phyloP scores from a whole-genome alignment of 2,329 filamentous ascomycete species.

The Cladosporium sp. region DNA sequence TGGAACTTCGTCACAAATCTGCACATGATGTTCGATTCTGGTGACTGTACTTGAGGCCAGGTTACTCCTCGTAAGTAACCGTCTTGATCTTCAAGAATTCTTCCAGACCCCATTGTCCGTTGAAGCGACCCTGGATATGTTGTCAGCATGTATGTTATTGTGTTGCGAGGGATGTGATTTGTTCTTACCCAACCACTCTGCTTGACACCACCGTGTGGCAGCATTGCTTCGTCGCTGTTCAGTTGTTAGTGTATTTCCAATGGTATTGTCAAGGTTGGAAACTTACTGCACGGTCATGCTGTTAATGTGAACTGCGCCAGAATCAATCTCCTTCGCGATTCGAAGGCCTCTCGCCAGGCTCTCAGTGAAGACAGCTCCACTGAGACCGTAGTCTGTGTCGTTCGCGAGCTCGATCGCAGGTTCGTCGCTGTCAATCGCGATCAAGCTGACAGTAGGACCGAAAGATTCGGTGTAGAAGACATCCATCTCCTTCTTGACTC shows the following conservation, averaged over 20 bases:
- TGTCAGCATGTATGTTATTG: not conserved
- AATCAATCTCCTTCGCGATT: conserved; percentile 53
- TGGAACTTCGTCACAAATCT: not conserved
- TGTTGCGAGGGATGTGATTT: not conserved
- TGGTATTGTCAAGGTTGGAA: not conserved
- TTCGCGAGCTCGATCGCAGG: conserved; percentile 75
- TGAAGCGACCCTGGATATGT: conserved; percentile 42
- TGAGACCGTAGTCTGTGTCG: conserved; percentile 77
- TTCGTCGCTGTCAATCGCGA: conserved; percentile 66
- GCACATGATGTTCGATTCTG: not conserved
- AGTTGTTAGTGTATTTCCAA: not conserved
- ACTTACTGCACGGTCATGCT: conserved; percentile 49
- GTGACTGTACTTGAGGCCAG: not conserved
- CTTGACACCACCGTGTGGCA: conserved; percentile 54
- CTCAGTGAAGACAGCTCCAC: conserved; percentile 69
- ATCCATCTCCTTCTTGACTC: conserved; percentile 70
- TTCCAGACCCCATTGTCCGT: conserved; percentile 46
- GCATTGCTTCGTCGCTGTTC: conserved; percentile 43
- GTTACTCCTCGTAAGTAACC: conserved; percentile 32
- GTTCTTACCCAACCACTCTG: conserved; percentile 45
- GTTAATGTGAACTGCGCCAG: conserved; percentile 60
- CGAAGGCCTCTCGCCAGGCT: conserved; percentile 55
- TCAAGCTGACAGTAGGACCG: conserved; percentile 70
- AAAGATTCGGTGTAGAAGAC: conserved; percentile 76
- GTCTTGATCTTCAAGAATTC: conserved; percentile 46